Conservation (phyloP, 108 stramenopile species). For the Nitzschia putrida region DNA sequence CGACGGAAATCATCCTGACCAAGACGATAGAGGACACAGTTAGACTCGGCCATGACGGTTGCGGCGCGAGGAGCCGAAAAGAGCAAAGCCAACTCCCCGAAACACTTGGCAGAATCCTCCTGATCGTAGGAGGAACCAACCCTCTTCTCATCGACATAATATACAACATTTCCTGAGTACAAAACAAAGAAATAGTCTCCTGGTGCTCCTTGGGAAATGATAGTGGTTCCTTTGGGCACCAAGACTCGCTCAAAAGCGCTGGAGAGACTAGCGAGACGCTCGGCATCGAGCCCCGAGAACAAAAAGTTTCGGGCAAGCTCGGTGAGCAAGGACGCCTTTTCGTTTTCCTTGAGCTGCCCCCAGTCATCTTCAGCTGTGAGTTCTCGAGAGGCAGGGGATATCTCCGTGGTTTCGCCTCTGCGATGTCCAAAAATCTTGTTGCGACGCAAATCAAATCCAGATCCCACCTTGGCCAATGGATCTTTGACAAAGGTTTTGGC, state of each 20-base stretch:
- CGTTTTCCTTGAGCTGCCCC: background rate
- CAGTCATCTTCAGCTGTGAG: background rate
- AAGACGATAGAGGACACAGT: slow-evolving; percentile 14
- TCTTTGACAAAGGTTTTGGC: slow-evolving; percentile 6
- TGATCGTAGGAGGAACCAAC: slow-evolving; percentile 32
- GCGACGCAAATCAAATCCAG: background rate
- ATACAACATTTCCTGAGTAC: slow-evolving; percentile 37
- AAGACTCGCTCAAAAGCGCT: slow-evolving; percentile 26
- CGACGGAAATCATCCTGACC: slow-evolving; percentile 2
- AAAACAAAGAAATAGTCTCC: slow-evolving; percentile 42
- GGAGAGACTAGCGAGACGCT: slow-evolving; percentile 11
- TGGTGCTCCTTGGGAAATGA: slow-evolving; percentile 28
- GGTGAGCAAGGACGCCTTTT: background rate
- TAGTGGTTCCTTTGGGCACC: slow-evolving; percentile 30
- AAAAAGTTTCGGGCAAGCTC: slow-evolving; percentile 4
- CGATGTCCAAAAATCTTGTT: background rate
- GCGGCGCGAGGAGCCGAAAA: slow-evolving; percentile 11
- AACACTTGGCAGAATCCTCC: slow-evolving; percentile 21
- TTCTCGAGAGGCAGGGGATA: background rate
- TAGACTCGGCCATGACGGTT: slow-evolving; percentile 33
- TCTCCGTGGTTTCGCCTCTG: too few species aligned
- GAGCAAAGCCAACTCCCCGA: slow-evolving; percentile 47
- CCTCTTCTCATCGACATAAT: slow-evolving; percentile 5
- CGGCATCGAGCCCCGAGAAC: background rate
- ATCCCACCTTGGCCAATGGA: background rate